These are phyloP conservation scores for Polygonum aviculare DNA, from an alignment of 148 eudicot genomes.

Conservation along the genomic window DNA sequence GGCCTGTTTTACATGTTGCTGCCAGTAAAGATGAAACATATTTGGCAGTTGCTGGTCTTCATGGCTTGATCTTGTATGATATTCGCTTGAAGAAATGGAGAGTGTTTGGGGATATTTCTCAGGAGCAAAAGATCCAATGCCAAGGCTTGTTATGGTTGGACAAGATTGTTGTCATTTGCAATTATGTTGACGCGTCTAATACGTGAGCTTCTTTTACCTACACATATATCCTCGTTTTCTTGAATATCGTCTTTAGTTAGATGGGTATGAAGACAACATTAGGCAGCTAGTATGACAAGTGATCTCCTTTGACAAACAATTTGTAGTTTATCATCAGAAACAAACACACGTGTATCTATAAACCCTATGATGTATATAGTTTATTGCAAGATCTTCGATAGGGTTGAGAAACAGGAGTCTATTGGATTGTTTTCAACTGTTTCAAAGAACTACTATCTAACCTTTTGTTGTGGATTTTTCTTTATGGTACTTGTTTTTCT, in stretches of 20 bases:
- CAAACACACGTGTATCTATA: background rate
- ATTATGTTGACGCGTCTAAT: slow-evolving; percentile 64
- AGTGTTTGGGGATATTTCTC: slow-evolving; percentile 91
- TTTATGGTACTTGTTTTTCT: background rate
- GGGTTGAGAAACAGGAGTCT: background rate
- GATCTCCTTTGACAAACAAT: background rate
- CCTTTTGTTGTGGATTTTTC: background rate
- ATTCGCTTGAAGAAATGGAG: slow-evolving; percentile 81
- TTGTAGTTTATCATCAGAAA: background rate
- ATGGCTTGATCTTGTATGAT: slow-evolving; percentile 85
- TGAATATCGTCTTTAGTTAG: background rate
- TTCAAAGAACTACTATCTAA: background rate
- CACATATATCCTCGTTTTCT: slow-evolving; percentile 10
- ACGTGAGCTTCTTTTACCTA: slow-evolving; percentile 42
- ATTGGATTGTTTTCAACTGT: background rate
- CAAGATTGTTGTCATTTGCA: slow-evolving; percentile 94
- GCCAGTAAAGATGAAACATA: slow-evolving; percentile 89
- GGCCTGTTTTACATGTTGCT: slow-evolving; percentile 94
- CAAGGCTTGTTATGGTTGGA: slow-evolving; percentile 97
- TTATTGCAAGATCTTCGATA: background rate
- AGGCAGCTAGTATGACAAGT: background rate
- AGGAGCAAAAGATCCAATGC: slow-evolving; percentile 95
- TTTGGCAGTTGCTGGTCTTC: slow-evolving; percentile 94
- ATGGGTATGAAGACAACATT: background rate
- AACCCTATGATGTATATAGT: background rate